Evolutionary conservation across 805 yeast species (phyloP).

Genomic region (Scheffersomyces stipitis): DNA sequence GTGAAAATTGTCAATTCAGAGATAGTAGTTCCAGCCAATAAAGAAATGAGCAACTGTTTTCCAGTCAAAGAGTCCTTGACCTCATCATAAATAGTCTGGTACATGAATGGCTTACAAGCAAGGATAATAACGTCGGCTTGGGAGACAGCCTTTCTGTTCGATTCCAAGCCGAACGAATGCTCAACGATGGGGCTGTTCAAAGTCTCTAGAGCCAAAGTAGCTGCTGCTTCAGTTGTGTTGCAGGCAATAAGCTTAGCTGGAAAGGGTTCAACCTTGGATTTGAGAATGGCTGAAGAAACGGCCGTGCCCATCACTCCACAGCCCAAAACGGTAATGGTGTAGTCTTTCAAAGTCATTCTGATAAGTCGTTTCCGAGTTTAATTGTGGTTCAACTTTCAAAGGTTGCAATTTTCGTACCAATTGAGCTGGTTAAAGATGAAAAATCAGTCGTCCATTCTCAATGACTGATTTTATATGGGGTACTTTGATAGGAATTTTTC

Average conservation of each 20-base stretch:
- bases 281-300: constrained; percentile 74
- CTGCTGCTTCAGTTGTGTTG: constrained; percentile 55
- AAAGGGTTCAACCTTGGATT: constrained; percentile 46
- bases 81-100: constrained; percentile 55
- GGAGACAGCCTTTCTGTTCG: constrained; percentile 58
- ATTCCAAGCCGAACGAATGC: constrained; percentile 39
- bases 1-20: constrained; percentile 58
- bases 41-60: constrained; percentile 65
- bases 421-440: too few relatives aligned
- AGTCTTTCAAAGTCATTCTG: constrained; percentile 25
- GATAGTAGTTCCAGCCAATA: constrained; percentile 92
- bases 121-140: constrained; percentile 70
- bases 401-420: too few relatives aligned
- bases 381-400: background rate
- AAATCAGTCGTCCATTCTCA: too few relatives aligned
- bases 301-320: constrained; percentile 98
- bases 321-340: constrained; percentile 79
- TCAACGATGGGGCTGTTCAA: constrained; percentile 49
- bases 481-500: too few relatives aligned
- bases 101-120: constrained; percentile 88
- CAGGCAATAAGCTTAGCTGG: constrained; percentile 81
- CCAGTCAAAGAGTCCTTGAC: constrained; percentile 48
- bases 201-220: constrained; percentile 34
- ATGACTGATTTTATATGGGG: too few relatives aligned
- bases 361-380: background rate